Evolutionary conservation across 345 rosid genomes (phyloP).

Genomic region (Dovyalis caffra): DNA sequence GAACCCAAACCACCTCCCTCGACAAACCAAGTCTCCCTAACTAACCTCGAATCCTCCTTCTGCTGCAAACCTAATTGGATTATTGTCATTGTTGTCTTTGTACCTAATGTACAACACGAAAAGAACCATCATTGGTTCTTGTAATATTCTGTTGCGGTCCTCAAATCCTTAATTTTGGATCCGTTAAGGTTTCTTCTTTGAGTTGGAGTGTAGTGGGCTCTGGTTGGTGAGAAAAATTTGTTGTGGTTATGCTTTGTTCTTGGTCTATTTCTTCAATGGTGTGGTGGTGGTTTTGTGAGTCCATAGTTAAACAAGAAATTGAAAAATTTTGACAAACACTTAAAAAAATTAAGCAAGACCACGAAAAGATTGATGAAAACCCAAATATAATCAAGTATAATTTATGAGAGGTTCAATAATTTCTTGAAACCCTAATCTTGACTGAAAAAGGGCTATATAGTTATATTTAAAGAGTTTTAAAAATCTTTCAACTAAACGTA

Average conservation of each 20-base stretch:
- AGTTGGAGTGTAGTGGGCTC: slow-evolving; percentile 19
- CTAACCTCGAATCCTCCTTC: too few relatives aligned
- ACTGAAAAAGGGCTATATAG: too few relatives aligned
- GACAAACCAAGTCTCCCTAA: too few relatives aligned
- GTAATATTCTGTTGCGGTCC: neutral
- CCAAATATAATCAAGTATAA: neutral
- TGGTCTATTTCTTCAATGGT: slow-evolving; percentile 41
- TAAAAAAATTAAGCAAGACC: neutral
- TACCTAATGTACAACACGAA: slow-evolving; percentile 17
- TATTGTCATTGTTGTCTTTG: slow-evolving; percentile 1
- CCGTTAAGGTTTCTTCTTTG: slow-evolving; percentile 41
- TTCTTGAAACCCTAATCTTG: slow-evolving; percentile 25
- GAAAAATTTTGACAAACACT: neutral
- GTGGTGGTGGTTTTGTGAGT: slow-evolving; percentile 9
- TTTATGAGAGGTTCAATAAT: neutral
- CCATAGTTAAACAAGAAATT: neutral
- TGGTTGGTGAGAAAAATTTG: slow-evolving; percentile 18
- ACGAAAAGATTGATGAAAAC: neutral
- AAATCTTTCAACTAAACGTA: too few relatives aligned
- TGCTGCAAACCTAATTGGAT: too few relatives aligned
- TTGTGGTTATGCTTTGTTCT: slow-evolving; percentile 20
- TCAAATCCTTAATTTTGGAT: slow-evolving; percentile 18
- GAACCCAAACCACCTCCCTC: too few relatives aligned
- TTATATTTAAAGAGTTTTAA: too few relatives aligned
- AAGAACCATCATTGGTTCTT: neutral